These are phyloP conservation scores for Flaveria robusta DNA, from an alignment of 129 eudicot species.

Conservation along the genomic window DNA sequence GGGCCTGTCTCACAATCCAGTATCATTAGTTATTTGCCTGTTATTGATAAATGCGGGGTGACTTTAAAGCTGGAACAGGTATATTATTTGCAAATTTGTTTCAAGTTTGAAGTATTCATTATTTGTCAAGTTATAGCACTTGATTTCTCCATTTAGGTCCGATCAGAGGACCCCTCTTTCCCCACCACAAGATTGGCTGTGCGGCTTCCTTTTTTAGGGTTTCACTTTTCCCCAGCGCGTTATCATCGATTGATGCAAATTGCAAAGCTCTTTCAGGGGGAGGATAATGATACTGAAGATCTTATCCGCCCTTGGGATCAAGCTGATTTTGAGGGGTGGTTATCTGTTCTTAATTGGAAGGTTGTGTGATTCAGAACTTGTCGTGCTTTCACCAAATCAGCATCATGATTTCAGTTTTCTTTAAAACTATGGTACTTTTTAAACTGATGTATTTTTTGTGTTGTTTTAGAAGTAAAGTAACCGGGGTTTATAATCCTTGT, in stretches of 20 bases:
- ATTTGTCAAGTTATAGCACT: conserved; percentile 10
- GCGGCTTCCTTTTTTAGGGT: conserved; percentile 82
- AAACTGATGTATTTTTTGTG: neutral
- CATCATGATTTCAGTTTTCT: neutral
- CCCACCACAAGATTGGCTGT: conserved; percentile 91
- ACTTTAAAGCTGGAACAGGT: conserved; percentile 94
- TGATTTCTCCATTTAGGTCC: conserved; percentile 54
- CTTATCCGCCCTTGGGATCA: conserved; percentile 79
- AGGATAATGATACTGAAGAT: conserved; percentile 49
- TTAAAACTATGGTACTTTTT: neutral
- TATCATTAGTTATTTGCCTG: conserved; percentile 66
- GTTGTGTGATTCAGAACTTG: conserved; percentile 37
- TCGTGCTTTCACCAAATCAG: conserved; percentile 16
- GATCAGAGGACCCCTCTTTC: conserved; percentile 58
- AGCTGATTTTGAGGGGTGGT: conserved; percentile 96
- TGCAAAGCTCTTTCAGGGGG: conserved; percentile 77
- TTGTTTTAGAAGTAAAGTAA: neutral
- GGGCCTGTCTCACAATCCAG: conserved; percentile 41
- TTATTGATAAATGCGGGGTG: conserved; percentile 86
- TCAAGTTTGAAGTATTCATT: conserved; percentile 5
- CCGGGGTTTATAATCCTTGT: neutral
- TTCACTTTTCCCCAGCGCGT: conserved; percentile 93
- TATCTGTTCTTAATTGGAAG: conserved; percentile 83
- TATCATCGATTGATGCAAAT: conserved; percentile 98
- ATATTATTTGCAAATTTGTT: conserved; percentile 5